Conservation (phyloP, 2,329 filamentous ascomycete species). For the Penicillium hesseltinei region DNA sequence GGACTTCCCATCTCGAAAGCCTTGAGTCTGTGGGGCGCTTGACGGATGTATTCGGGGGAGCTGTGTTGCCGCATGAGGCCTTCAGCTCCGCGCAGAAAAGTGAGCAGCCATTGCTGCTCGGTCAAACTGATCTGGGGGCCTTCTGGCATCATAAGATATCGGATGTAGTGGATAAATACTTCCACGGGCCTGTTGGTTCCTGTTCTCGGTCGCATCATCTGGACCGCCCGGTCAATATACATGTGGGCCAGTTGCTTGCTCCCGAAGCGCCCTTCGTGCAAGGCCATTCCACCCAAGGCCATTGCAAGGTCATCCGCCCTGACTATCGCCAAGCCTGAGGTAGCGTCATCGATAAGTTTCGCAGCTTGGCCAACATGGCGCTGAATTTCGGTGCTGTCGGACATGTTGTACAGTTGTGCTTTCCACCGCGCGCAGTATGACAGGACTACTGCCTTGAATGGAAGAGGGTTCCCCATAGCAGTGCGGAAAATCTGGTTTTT, state of each 20-base stretch:
- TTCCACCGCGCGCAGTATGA: conserved; percentile 41
- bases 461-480: conserved; percentile 34
- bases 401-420: conserved; percentile 26
- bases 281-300: conserved; percentile 36
- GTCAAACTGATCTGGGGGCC: conserved; percentile 12
- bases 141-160: conserved; percentile 30
- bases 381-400: conserved; percentile 27
- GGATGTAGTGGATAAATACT: conserved; percentile 37
- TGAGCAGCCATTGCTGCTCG: conserved; percentile 31
- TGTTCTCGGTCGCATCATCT: conserved; percentile 31
- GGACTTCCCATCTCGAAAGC: conserved; percentile 40
- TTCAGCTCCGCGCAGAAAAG: conserved; percentile 38
- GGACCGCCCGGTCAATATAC: conserved; percentile 34
- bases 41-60: conserved; percentile 24
- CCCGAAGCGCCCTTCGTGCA: conserved; percentile 43
- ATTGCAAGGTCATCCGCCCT: conserved; percentile 33
- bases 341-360: conserved; percentile 30
- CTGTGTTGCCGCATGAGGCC: conserved; percentile 35
- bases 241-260: conserved; percentile 25
- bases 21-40: conserved; percentile 30
- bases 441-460: conserved; percentile 39
- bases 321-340: conserved; percentile 19
- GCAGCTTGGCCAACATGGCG: conserved; percentile 29
- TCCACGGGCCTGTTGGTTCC: conserved; percentile 26
- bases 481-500: conserved; percentile 38